Evolutionary conservation across 371 early-diverging fungal species (phyloP).

Genomic region (Zychaea mexicana): DNA sequence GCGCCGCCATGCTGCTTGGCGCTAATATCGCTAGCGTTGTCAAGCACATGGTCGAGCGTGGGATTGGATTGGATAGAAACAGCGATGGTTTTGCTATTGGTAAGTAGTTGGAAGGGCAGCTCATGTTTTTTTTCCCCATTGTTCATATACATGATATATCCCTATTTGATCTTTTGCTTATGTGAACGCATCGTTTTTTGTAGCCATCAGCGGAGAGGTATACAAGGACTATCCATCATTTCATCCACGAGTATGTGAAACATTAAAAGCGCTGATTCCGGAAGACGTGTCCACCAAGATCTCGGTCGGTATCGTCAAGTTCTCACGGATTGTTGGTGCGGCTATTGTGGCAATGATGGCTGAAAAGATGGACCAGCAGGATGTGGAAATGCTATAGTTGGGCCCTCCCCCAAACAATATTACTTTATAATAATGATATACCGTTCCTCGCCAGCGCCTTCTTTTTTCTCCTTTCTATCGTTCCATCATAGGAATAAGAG

Average conservation of each 20-base stretch:
- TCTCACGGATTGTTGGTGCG: conserved; percentile 51
- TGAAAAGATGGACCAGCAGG: conserved; percentile 34
- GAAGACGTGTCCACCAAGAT: conserved; percentile 39
- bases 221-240: conserved; percentile 52
- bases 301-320: conserved; percentile 49
- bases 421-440: no score
- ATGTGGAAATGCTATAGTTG: conserved; percentile 20
- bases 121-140: background rate
- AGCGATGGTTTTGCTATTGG: conserved; percentile 45
- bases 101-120: conserved; percentile 15
- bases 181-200: no score
- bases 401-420: no score
- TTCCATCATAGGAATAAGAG: no score
- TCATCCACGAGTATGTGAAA: conserved; percentile 46
- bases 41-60: conserved; percentile 32
- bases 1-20: conserved; percentile 44
- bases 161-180: no score
- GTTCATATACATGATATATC: background rate
- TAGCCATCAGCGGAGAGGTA: conserved; percentile 51
- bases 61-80: conserved; percentile 32
- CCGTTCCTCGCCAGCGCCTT: no score
- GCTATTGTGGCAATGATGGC: conserved; percentile 59
- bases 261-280: conserved; percentile 40
- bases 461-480: no score
- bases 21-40: conserved; percentile 46